Base-by-base conservation (phyloP, 352 stramenopile genomes). In the Phytophthora constricta region DNA sequence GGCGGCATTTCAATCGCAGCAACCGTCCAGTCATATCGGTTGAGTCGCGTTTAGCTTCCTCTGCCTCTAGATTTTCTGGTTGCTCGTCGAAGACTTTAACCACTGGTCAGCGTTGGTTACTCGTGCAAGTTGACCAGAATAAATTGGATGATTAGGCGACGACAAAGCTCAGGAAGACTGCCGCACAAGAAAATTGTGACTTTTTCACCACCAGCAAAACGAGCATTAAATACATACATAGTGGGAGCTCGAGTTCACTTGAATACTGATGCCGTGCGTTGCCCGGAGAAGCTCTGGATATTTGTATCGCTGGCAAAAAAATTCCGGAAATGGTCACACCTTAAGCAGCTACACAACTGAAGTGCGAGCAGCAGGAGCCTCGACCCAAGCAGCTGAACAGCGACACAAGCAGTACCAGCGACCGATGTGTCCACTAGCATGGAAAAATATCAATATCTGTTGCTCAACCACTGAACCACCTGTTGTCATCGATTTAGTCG, bases 161-260 rank as follows among this genome's bases (percentile, higher is more conserved):
- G 22, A 49, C 72, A 81, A 14, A 74, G 72, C 17, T 62, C 64
- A 13, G 85, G 80, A 9, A 90, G 58, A 28, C 63, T 70, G 0
- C 79, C 84, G 42, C 72, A 68, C 1, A 89, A 50, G 3, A 50
- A 66, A 17, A 93, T 11, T 17, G 53, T 54, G 1, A 82, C 23
- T 5, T 70, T 51, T 19, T 86, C 79, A 39, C 66, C 78, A 37
- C 76, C 73, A 1, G 3, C 20, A 0, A 86, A 60, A 3, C 66
- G 66, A 27, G 72, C 58, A 31, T 89, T 82, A 20, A 65, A 74
- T 13, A 77, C 57, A 5, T 80, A 91, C 3, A 90, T 68, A 13
- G 45, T 33, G 17, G 70, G 62, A 25, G 87, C 48, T 22, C 65
- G 43, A 13, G 81, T 77, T 8, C 74, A 72, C 23, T 80, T 80